Conservation (phyloP, 805 yeast genomes). For the Cyberlindnera mississippiensis region DNA sequence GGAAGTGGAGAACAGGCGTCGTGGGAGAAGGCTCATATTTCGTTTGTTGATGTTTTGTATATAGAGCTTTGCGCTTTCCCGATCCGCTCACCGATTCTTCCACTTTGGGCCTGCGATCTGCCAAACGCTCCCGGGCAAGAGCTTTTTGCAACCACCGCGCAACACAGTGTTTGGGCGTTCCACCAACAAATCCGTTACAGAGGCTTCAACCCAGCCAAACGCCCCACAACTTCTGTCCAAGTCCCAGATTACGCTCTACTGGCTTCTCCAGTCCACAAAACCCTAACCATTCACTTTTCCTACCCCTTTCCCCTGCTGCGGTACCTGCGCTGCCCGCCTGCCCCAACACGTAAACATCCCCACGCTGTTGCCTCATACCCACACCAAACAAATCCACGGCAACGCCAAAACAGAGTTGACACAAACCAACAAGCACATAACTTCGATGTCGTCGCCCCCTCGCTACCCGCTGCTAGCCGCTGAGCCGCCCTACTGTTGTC, state of each 20-base stretch:
- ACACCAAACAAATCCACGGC: not conserved
- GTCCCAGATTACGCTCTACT: no score
- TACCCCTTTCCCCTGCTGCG: no score
- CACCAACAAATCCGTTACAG: not conserved
- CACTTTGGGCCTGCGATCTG: no score
- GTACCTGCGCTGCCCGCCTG: no score
- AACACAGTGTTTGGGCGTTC: not conserved
- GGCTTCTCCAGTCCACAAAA: no score
- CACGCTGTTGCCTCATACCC: not conserved
- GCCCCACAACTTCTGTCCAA: no score
- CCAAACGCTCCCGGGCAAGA: not conserved
- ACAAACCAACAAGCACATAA: not conserved
- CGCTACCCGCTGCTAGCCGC: conserved; percentile 17
- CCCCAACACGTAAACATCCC: not conserved
- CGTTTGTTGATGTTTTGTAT: no score
- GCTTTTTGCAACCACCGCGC: not conserved
- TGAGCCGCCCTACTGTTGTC: conserved; percentile 23
- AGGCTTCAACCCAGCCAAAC: no score
- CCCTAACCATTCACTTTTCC: no score
- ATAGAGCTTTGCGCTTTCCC: no score
- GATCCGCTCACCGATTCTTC: no score
- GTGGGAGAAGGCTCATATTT: not conserved
- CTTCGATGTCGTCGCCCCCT: conserved; percentile 20
- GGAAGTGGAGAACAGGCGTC: conserved; percentile 1
- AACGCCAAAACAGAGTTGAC: not conserved